phyloP scores from a whole-genome alignment of 2,329 filamentous ascomycete genomes.

The Exophiala alcalophila region DNA sequence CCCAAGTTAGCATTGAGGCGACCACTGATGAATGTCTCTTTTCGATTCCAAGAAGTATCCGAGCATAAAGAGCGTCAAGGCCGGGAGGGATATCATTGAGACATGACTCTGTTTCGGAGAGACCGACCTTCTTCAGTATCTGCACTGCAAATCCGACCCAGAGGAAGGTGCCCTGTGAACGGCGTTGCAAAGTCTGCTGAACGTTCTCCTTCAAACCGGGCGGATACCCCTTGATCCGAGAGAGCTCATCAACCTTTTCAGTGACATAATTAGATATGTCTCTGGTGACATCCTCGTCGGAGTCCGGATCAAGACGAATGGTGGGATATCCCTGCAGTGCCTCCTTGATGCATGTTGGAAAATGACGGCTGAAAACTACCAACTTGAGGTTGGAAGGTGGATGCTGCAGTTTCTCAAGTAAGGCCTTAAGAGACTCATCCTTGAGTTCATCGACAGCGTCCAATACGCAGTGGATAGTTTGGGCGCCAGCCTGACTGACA shows the following conservation, averaged over 20 bases:
- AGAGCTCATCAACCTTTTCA: constrained; percentile 30
- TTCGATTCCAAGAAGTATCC: constrained; percentile 19
- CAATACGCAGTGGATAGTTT: not conserved
- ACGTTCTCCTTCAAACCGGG: constrained; percentile 20
- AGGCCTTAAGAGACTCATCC: not conserved
- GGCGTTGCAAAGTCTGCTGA: constrained; percentile 24
- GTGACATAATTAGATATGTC: constrained; percentile 24
- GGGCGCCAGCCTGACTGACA: not conserved
- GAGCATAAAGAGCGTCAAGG: constrained; percentile 29
- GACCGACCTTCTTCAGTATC: constrained; percentile 25
- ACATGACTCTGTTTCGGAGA: constrained; percentile 24
- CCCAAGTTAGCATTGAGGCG: not conserved
- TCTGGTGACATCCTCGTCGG: not conserved
- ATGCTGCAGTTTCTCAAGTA: not conserved
- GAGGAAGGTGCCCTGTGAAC: constrained; percentile 33
- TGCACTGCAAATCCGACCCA: constrained; percentile 31
- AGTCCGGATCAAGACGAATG: constrained; percentile 1
- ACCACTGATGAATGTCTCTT: not conserved
- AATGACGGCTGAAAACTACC: constrained; percentile 2
- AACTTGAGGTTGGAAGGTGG: not conserved
- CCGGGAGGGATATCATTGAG: constrained; percentile 29
- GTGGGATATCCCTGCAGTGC: not conserved
- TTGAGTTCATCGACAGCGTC: constrained; percentile 4
- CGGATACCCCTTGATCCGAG: constrained; percentile 25
- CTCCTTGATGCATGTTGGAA: not conserved